A percentile compares a stretch with the other conserved stretches of the same genome.
These are phyloP conservation scores for Circinella umbellata DNA, from an alignment of 371 early-diverging fungal genomes.

Conservation along the genomic window DNA sequence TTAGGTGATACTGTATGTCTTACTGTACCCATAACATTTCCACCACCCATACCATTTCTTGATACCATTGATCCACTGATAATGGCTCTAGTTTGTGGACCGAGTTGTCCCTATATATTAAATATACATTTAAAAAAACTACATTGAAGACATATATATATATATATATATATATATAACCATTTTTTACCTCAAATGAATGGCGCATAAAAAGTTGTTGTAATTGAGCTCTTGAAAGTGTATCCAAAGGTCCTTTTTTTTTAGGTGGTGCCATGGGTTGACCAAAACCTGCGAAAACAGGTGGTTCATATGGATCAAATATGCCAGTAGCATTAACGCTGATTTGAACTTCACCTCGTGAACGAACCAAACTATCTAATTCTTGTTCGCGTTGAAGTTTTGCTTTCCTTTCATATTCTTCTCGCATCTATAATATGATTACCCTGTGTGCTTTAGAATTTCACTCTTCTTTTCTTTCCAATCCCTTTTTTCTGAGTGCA, in stretches of 20 bases:
- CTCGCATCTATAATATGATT: conserved; percentile 61
- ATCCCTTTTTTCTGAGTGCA: neutral
- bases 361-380: conserved; percentile 80
- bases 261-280: conserved; percentile 21
- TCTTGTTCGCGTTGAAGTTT: conserved; percentile 74
- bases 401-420: conserved; percentile 83
- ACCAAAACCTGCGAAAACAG: conserved; percentile 56
- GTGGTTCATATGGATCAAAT: conserved; percentile 60
- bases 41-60: conserved; percentile 78
- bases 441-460: neutral
- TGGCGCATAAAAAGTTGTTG: conserved; percentile 81
- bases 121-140: neutral
- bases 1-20: conserved; percentile 77
- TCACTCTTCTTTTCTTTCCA: neutral
- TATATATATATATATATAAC: no score
- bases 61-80: conserved; percentile 75
- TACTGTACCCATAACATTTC: conserved; percentile 73
- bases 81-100: conserved; percentile 65
- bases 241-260: conserved; percentile 25
- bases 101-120: conserved; percentile 66
- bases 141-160: neutral
- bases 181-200: conserved; percentile 77
- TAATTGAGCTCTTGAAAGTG: conserved; percentile 60
- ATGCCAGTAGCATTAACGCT: conserved; percentile 60
- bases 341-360: conserved; percentile 61